Evolutionary conservation across 78 protist species (phyloP), one percentile per base, ranked within the genome.

Genomic region (Paulinella micropora): DNA sequence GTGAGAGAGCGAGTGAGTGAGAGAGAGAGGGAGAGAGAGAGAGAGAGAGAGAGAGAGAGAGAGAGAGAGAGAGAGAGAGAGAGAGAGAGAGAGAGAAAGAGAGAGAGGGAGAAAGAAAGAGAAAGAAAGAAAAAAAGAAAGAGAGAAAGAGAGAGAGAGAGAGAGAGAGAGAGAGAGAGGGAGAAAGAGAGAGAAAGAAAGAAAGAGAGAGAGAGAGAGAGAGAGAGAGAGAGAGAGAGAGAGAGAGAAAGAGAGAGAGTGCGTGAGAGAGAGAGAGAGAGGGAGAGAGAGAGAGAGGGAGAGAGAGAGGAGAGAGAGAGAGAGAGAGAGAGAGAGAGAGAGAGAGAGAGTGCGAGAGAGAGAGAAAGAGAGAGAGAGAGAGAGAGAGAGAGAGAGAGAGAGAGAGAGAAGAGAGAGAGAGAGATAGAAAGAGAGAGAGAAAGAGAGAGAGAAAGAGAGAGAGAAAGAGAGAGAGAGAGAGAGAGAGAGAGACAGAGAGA

Each of bases 241-340:
- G 83, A 79, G n/a, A n/a, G n/a, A n/a, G n/a, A n/a, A n/a, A n/a
- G n/a, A n/a, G n/a, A n/a, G n/a, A n/a, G n/a, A n/a, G n/a, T n/a
- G n/a, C n/a, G n/a, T n/a, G n/a, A n/a, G n/a, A n/a, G n/a, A n/a
- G n/a, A n/a, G n/a, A n/a, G n/a, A n/a, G 83, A 29, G 83, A 79
- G 83, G 36, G 83, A 79, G 83, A 9, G 83, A 79, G 83, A 9
- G 35, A 79, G 35, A 1, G 35, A 9, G 35, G 36, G 83, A 9
- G 35, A 29, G 83, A 79, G 83, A 6, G 34, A n/a, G n/a, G 2
- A 79, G 83, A 32, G 83, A 32, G 35, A 79, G 83, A 79, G 83
- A 79, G 83, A 79, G 83, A 79, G 35, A 79, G 83, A 79, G 83
- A 79, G 83, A 79, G 35, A 79, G 83, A 79, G 83, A n/a, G n/a